Evolutionary conservation across 2,329 filamentous ascomycete species (phyloP), one percentile per base, ranked within the genome.

Genomic region (Aspergillus sp.): DNA sequence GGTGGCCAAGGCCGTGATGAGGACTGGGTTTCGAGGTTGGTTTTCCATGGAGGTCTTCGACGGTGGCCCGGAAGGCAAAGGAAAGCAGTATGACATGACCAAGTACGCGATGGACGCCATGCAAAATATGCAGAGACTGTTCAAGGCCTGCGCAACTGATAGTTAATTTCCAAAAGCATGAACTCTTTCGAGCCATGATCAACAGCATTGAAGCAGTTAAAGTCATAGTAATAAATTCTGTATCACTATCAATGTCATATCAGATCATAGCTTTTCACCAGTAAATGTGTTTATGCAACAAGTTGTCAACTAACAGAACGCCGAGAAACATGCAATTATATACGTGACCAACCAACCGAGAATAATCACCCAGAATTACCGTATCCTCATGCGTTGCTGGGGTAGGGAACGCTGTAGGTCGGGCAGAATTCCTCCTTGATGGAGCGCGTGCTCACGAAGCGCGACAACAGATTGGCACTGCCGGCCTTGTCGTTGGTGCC

Each of bases 351-450:
- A n/a, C n/a, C n/a, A n/a, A n/a, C n/a, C n/a, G n/a, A n/a, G n/a
- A n/a, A n/a, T n/a, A n/a, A n/a, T n/a, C 11, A 36, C 15, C 30
- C 11, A 30, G 29, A 29, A 16, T 22, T n/a, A n/a, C 15, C 24
- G 24, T 26, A n/a, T 15, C 30, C 26, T 35, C 42, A 86, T 58
- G 81, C 78, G 57, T 86, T 86, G 62, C 80, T 84, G 14, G 79
- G 78, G 57, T 86, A 86, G 32, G 57, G 57, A 20, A 86, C 78
- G 56, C 69, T 67, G 20, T 70, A 70, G 20, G 75, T 78, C 3
- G 74, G 63, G 40, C 65, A 62, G 48, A 84, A 86, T 66, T 86
- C 82, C 68, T 86, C 82, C 74, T 83, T 83, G 50, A 83, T 72
- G 26, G 74, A 75, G 42, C 78, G 66, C 51, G 74, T 61, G 56